These are phyloP conservation scores for Sistotremastrum suecicum DNA, from an alignment of 768 basidiomycete genomes.

Conservation along the genomic window DNA sequence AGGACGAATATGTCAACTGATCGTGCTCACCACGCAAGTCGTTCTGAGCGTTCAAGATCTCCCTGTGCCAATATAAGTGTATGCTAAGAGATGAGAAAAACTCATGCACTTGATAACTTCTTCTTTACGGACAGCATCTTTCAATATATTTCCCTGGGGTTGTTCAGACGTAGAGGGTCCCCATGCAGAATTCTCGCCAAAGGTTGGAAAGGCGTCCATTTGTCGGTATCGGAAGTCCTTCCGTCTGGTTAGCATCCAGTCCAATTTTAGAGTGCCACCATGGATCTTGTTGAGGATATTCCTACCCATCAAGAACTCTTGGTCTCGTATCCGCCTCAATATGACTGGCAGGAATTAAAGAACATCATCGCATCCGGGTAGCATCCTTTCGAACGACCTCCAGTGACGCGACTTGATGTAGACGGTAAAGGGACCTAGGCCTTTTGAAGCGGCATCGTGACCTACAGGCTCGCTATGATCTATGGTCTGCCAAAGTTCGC, in stretches of 20 bases:
- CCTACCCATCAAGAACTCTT: slow-evolving; percentile 50
- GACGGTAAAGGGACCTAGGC: slow-evolving; percentile 52
- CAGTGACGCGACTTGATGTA: neutral
- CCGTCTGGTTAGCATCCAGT: no score
- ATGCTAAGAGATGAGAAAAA: neutral
- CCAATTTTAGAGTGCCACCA: no score
- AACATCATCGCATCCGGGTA: slow-evolving; percentile 71
- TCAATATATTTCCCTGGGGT: slow-evolving; percentile 46
- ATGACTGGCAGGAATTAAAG: slow-evolving; percentile 65
- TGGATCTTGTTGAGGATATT: slow-evolving; percentile 12
- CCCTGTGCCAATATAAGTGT: slow-evolving; percentile 27
- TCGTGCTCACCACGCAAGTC: slow-evolving; percentile 52
- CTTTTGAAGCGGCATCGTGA: slow-evolving; percentile 59
- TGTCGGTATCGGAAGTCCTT: no score
- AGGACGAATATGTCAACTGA: neutral
- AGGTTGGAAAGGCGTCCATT: slow-evolving; percentile 21
- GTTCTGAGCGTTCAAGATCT: slow-evolving; percentile 60
- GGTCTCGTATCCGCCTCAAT: slow-evolving; percentile 56
- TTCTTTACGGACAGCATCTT: slow-evolving; percentile 68
- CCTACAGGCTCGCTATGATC: slow-evolving; percentile 54
- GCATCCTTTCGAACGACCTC: neutral
- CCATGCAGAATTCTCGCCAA: slow-evolving; percentile 33
- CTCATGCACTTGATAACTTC: slow-evolving; percentile 56
- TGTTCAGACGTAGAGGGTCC: slow-evolving; percentile 24
- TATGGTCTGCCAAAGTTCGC: slow-evolving; percentile 41